Evolutionary conservation across 2,329 filamentous ascomycete species (phyloP).

Genomic region (Cordyceps fumosorosea): DNA sequence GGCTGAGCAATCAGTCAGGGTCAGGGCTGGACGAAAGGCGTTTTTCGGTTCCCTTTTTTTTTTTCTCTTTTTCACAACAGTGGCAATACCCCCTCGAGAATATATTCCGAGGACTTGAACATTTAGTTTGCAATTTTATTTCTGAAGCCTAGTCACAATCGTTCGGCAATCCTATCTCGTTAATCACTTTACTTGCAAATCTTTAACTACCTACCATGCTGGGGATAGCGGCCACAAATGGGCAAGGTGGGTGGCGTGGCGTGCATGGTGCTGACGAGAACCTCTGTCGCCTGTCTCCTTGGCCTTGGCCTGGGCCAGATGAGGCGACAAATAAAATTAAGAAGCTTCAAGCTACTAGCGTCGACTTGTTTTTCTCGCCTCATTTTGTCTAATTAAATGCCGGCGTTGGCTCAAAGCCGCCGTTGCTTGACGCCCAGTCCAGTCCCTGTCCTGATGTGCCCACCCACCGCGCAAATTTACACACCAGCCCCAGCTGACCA

Average conservation of each 20-base stretch:
- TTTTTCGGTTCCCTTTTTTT: neutral
- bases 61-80: neutral
- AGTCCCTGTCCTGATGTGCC: neutral
- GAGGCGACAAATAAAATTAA: neutral
- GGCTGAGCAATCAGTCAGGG: slow-evolving; percentile 1
- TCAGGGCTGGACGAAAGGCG: neutral
- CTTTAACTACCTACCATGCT: neutral
- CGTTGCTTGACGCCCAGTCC: no score
- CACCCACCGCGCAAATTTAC: neutral
- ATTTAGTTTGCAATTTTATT: neutral
- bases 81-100: slow-evolving; percentile 11
- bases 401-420: neutral
- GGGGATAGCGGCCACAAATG: neutral
- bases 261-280: neutral
- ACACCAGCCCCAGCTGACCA: slow-evolving; percentile 1
- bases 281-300: neutral
- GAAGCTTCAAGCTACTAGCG: neutral
- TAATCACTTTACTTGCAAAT: neutral
- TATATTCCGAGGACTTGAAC: neutral
- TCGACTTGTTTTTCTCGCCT: no score
- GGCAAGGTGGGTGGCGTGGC: no score
- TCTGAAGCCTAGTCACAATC: neutral
- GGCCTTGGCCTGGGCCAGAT: neutral
- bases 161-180: neutral
- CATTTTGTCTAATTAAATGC: neutral